Percentiles rank a stretch among this genome's conserved stretches.
These are phyloP conservation scores for Cyclotella distinguenda DNA, from an alignment of 108 stramenopile species.

Conservation along the genomic window DNA sequence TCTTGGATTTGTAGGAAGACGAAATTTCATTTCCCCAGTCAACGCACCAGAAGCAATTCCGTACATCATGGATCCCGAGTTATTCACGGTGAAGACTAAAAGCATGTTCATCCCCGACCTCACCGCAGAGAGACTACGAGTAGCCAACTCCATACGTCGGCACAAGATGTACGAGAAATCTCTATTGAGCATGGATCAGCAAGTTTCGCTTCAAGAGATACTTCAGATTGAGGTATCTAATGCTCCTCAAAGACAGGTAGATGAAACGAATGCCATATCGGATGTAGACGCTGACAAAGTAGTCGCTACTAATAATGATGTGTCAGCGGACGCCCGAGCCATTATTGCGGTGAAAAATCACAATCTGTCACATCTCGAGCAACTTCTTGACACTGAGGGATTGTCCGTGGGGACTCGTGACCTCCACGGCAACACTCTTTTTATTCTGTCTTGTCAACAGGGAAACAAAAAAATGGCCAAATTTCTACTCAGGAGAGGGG, in stretches of 20 bases:
- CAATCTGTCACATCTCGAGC: conserved; percentile 48
- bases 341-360: conserved; percentile 67
- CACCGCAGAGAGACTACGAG: conserved; percentile 53
- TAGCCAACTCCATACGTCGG: conserved; percentile 29
- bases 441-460: conserved; percentile 81
- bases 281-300: conserved; percentile 15
- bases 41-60: conserved; percentile 54
- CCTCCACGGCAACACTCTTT: conserved; percentile 75
- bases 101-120: conserved; percentile 70
- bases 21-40: conserved; percentile 63
- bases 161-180: conserved; percentile 42
- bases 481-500: conserved; percentile 74
- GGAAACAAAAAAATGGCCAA: conserved; percentile 83
- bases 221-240: conserved; percentile 37
- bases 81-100: conserved; percentile 58
- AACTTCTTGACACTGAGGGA: conserved; percentile 44
- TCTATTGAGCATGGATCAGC: conserved; percentile 33
- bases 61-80: conserved; percentile 51
- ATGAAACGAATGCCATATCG: neutral
- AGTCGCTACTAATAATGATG: conserved; percentile 23
- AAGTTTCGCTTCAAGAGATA: conserved; percentile 46
- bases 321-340: conserved; percentile 18
- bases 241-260: neutral
- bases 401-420: conserved; percentile 79
- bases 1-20: conserved; percentile 55